Evolutionary conservation across 177 flowering plant species (phyloP).

Genomic region (Vitis hybrid): DNA sequence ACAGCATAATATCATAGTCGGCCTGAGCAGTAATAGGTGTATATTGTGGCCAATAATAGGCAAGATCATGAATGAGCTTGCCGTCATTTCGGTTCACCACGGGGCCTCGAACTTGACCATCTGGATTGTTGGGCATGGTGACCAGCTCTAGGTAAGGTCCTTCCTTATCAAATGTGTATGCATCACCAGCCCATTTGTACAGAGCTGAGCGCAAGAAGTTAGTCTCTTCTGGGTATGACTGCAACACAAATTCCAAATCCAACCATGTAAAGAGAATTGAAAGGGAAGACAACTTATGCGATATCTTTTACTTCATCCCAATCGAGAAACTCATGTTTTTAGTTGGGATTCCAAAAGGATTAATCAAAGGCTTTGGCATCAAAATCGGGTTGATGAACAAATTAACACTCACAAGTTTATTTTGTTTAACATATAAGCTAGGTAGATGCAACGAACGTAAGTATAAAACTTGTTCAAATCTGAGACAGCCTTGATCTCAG

Average conservation of each 20-base stretch:
- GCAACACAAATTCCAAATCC: conserved; percentile 10
- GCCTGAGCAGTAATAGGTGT: conserved; percentile 46
- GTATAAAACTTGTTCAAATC: too few species aligned
- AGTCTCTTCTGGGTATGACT: conserved; percentile 41
- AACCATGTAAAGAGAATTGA: too few species aligned
- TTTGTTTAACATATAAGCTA: too few species aligned
- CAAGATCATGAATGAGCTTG: conserved; percentile 53
- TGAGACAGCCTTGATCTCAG: too few species aligned
- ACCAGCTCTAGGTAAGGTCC: conserved; percentile 57
- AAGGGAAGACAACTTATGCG: too few species aligned
- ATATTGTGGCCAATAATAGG: conserved; percentile 72
- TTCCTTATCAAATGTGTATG: conserved; percentile 32
- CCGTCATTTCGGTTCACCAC: conserved; percentile 42
- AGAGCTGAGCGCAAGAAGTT: conserved; percentile 40
- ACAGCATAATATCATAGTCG: conserved; percentile 55
- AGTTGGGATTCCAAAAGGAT: too few species aligned
- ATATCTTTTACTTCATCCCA: too few species aligned
- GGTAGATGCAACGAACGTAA: too few species aligned
- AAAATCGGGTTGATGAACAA: too few species aligned
- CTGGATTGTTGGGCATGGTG: conserved; percentile 60
- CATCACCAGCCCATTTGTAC: conserved; percentile 68
- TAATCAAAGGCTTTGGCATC: too few species aligned
- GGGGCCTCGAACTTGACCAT: conserved; percentile 34
- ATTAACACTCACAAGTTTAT: too few species aligned
- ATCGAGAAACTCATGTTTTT: too few species aligned